Base-by-base conservation (phyloP, 2,329 filamentous ascomycete genomes). In the Fusarium multiceps region DNA sequence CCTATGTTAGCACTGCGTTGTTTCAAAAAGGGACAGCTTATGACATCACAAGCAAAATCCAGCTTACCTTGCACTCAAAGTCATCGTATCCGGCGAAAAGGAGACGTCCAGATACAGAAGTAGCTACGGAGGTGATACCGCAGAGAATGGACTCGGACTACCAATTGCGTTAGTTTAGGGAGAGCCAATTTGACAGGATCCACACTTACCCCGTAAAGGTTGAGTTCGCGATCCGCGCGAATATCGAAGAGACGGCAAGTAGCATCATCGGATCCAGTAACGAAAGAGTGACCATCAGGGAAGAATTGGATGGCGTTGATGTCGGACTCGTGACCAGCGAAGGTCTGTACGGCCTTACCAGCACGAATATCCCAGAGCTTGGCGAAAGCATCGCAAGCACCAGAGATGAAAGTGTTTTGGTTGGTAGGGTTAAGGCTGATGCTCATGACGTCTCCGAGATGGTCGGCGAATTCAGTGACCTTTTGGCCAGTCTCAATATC, bases 301-400 rank as follows among this genome's bases (percentile, higher is more conserved):
- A 98, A 98, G 86, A 98, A 99, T 80, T 98, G 96, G 72, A 99
- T 98, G 75, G 96, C 96, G 81, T 99, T 99, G 86, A 99, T 99
- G 78, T 99, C 96, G 46, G 94, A 98, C 82, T 98, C 96, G 82
- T 98, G 96, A 28, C 96, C 96, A 55, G 96, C 94, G 81, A 99
- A 99, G 4, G 96, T 99, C 86, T 99, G 96, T 55, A 97, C 94
- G 72, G 96, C 97, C 87, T 98, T 98, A 78, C 97, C 95, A 72
- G 96, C 94, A 78, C 96, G 93, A 75, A 98, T 97, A 84, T 99
- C 96, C 96, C 96, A 99, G 60, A 99, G 85, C 84, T 99, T 99
- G 62, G 96, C 96, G 79, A 98, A 99, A 18, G 95, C 94, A 81
- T 99, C 96, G 82, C 96, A 99, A 76, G 96, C 96, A 80, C 96